Evolutionary conservation across 352 stramenopile genomes (phyloP), one percentile per base, ranked within the genome.

Genomic region (Phytopythium mirpurense): DNA sequence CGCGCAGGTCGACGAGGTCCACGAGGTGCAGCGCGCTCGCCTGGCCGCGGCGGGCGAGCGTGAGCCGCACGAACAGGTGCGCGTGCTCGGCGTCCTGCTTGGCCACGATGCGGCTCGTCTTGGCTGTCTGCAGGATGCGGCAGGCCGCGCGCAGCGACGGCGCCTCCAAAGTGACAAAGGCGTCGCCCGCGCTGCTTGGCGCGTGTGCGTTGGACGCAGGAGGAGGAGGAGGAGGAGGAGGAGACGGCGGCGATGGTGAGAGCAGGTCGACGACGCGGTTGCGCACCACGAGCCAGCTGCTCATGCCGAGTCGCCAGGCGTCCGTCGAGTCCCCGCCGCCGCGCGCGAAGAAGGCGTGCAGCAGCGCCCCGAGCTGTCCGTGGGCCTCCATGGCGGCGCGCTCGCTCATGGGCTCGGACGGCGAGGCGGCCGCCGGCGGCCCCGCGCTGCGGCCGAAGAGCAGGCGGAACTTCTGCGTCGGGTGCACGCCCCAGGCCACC

Each of bases 261-360:
- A 89, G 54, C 18, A 90, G 51, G 29, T 88, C 79, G 31, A 84
- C 64, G 8, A 63, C 66, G 29, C 78, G 61, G 54, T 88, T 87
- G 59, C 83, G 77, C 14, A 87, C 72, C 57, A 90, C 58, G 43
- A 88, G 73, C 79, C 79, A 90, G 35, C 74, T 86, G 50, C 79
- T 90, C 31, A 88, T 70, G 7, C 76, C 79, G 2, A 90, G 42
- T 40, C 63, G 49, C 76, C 74, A 90, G 5, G 47, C 32, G 29
- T 52, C 46, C 8, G 23, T 46, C 19, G 44, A 27, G 1, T 26
- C 49, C 15, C n/a, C n/a, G n/a, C n/a, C n/a, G n/a, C 19, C 40
- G 51, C 48, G 35, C 40, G 58, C 55, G 52, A 85, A 90, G 49
- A 86, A 76, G 24, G 68, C 65, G 49, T 68, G 59, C 42, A 90